phyloP scores from a whole-genome alignment of 169 alveolate species.

The Babesia bigemina region DNA sequence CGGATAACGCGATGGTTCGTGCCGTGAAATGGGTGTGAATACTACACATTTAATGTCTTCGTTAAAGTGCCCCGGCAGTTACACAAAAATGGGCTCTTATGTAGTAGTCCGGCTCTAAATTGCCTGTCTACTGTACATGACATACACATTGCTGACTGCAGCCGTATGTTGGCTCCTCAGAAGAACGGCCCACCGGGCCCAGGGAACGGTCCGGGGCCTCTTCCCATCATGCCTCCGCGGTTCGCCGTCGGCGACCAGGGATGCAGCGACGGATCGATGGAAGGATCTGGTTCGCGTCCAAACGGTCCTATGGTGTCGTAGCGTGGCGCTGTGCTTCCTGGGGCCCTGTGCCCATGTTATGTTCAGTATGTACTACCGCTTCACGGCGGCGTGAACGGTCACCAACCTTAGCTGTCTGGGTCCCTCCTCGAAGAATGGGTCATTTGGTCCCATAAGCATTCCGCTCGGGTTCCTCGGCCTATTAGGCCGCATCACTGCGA shows the following conservation, averaged over 20 bases:
- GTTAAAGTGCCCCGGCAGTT: no score
- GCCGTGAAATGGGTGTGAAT: no score
- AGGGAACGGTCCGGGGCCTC: conserved; percentile 24
- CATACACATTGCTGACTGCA: no score
- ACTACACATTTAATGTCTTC: no score
- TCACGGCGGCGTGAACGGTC: background rate
- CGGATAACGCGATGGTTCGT: no score
- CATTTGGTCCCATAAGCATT: conserved; percentile 76
- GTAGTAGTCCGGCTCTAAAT: no score
- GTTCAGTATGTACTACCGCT: no score
- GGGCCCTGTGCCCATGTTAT: background rate
- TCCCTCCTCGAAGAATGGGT: conserved; percentile 69
- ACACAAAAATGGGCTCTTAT: no score
- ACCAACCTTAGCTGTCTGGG: conserved; percentile 25
- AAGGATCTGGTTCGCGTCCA: conserved; percentile 78
- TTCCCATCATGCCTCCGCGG: background rate
- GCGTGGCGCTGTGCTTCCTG: conserved; percentile 32
- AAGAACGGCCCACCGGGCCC: conserved; percentile 1
- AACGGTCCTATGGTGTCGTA: conserved; percentile 80
- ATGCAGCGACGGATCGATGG: conserved; percentile 49
- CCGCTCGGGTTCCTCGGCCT: conserved; percentile 73
- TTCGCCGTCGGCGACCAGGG: background rate
- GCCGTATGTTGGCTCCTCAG: background rate
- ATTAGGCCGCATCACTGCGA: conserved; percentile 3
- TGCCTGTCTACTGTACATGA: no score